Percentiles rank a stretch among this genome's conserved stretches.
These are phyloP conservation scores for Edaphochlamys debaryana DNA, from an alignment of 139 green algal species.

Conservation along the genomic window DNA sequence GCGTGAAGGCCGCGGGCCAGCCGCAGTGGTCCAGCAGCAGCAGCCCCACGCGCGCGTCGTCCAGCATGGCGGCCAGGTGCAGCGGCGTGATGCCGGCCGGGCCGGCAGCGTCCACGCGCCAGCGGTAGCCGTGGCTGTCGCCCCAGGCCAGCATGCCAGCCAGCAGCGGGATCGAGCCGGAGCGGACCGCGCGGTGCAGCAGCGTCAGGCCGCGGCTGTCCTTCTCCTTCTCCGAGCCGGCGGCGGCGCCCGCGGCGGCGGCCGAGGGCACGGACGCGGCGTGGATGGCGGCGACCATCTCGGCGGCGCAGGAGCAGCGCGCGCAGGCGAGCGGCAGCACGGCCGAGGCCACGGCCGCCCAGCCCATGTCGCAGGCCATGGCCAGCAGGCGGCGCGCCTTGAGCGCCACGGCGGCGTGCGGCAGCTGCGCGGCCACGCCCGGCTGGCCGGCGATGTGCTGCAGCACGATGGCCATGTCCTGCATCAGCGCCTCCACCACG, in stretches of 20 bases:
- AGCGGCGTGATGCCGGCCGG: constrained; percentile 61
- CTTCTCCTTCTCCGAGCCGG: too few relatives aligned
- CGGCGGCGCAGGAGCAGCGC: constrained; percentile 46
- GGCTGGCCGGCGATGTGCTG: constrained; percentile 40
- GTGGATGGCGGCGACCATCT: constrained; percentile 56
- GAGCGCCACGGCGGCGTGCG: constrained; percentile 22
- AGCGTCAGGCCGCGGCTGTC: constrained; percentile 44
- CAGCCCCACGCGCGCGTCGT: constrained; percentile 55
- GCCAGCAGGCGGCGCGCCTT: constrained; percentile 59
- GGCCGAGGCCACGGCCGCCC: constrained; percentile 47
- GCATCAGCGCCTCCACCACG: constrained; percentile 40
- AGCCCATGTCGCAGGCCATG: constrained; percentile 70
- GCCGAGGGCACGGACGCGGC: background rate
- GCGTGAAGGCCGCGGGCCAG: constrained; percentile 54
- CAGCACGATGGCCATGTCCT: constrained; percentile 64
- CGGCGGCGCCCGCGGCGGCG: background rate
- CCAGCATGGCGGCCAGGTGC: constrained; percentile 64
- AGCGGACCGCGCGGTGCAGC: constrained; percentile 58
- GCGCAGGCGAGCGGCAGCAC: constrained; percentile 60
- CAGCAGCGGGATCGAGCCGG: constrained; percentile 49
- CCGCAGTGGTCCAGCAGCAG: constrained; percentile 57
- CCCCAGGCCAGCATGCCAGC: constrained; percentile 57
- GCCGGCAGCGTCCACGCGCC: constrained; percentile 46
- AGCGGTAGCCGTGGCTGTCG: constrained; percentile 41
- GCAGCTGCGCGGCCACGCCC: constrained; percentile 3